Percentiles rank a stretch among this genome's conserved stretches.
Evolutionary conservation across 2,329 filamentous ascomycete species (phyloP).

Genomic region (Colletotrichum tamarilloi): DNA sequence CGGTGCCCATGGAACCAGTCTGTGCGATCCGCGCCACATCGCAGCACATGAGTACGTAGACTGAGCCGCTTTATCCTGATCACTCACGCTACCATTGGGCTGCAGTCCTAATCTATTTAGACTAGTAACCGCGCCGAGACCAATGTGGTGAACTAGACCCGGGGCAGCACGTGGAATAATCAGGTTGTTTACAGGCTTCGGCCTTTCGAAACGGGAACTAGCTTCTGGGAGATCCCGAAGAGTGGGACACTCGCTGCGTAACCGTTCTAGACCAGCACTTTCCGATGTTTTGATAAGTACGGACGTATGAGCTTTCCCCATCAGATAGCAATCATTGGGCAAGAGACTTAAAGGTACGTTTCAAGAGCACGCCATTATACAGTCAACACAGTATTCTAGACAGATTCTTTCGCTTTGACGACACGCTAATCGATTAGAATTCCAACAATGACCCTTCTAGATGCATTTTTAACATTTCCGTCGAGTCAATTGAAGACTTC

Average conservation of each 20-base stretch:
- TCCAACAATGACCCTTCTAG: background rate
- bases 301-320: background rate
- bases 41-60: background rate
- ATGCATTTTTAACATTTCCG: background rate
- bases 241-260: background rate
- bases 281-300: background rate
- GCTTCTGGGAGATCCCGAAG: background rate
- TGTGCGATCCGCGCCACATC: background rate
- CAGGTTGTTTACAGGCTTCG: background rate
- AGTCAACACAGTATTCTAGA: background rate
- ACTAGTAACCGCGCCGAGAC: too few species aligned
- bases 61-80: background rate
- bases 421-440: background rate
- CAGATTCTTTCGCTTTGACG: background rate
- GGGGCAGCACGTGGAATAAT: conserved; percentile 18
- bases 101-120: background rate
- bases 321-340: background rate
- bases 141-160: background rate
- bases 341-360: background rate
- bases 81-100: too few species aligned
- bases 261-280: background rate
- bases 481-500: background rate
- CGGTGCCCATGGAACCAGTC: background rate
- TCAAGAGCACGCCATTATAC: too few species aligned
- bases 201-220: conserved; percentile 6